Evolutionary conservation across 1,139 yeast species (phyloP), one percentile per base, ranked within the genome.

Genomic region (Magnusiomyces tetraspermus): DNA sequence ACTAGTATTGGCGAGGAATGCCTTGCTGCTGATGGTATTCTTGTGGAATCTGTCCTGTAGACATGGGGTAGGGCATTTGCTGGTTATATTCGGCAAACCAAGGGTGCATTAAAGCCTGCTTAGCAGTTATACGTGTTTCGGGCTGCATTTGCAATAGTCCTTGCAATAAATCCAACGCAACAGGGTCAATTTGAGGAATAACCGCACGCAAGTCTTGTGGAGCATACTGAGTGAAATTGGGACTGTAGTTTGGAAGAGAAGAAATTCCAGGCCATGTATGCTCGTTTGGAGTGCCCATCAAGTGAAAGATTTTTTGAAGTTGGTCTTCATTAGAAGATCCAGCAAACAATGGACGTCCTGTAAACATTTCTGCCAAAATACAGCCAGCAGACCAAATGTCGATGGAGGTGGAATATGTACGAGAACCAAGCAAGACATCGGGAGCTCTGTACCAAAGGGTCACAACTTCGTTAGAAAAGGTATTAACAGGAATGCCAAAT

Each of bases 311-410:
- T 64, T 86, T 82, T 63, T 82, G 79, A 63, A 92, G 74, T 68
- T 92, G 97, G 70, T 92, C 98, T 54, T 92, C 97, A 67, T 92
- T 94, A 47, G 95, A 88, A 8, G 94, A 81, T 2, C 99, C 99
- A 1, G 98, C 96, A 68, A 92, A 92, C 53, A 92, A 72, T 0
- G 99, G 97, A 62, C 92, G 83, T n/a, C 98, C 98, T 10, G 96
- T 87, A 61, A 92, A 84, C 98, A 92, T 92, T 67, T 92, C 99
- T 1, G 97, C 97, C 66, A 92, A 76, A 53, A 92, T 92, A 70
- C 98, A 92, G 13, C 99, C 99, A 24, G 96, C 95, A 30, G 97
- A 88, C 99, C 99, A 92, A 71, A 92, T 89, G 69, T 92, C 99
- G 58, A 92, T 92, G 1, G 96, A 87, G 0, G 98, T 92, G 33